Conservation (phyloP, 805 yeast species). For the Komagataella mondaviorum region DNA sequence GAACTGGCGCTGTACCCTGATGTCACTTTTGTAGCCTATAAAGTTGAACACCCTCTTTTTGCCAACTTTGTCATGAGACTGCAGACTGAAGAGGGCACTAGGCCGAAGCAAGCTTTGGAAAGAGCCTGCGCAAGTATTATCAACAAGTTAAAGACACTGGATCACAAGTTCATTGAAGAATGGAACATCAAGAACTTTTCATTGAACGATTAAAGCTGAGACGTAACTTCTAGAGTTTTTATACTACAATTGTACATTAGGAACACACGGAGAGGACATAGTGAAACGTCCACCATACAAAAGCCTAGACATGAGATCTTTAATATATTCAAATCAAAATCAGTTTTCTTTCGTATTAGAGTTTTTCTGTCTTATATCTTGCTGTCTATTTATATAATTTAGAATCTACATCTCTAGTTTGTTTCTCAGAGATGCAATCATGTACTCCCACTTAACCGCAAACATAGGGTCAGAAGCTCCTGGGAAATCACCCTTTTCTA, state of each 20-base stretch:
- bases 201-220: neutral
- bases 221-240: neutral
- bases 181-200: slow-evolving; percentile 74
- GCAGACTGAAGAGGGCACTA: slow-evolving; percentile 91
- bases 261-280: neutral
- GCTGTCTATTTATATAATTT: neutral
- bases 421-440: slow-evolving; percentile 29
- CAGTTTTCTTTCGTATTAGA: neutral
- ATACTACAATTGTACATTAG: neutral
- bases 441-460: slow-evolving; percentile 36
- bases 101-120: slow-evolving; percentile 81
- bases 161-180: slow-evolving; percentile 75
- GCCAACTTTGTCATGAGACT: slow-evolving; percentile 90
- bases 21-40: slow-evolving; percentile 95
- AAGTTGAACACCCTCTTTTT: slow-evolving; percentile 94
- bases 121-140: slow-evolving; percentile 82
- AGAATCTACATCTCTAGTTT: slow-evolving; percentile 6
- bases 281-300: slow-evolving; percentile 6
- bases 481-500: slow-evolving; percentile 27
- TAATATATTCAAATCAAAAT: neutral
- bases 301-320: slow-evolving; percentile 4
- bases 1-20: slow-evolving; percentile 76
- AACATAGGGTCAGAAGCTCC: slow-evolving; percentile 31
- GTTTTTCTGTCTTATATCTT: neutral
- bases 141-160: slow-evolving; percentile 60